Conservation (phyloP, 345 rosid species). For the Lenwebbia sp. region DNA sequence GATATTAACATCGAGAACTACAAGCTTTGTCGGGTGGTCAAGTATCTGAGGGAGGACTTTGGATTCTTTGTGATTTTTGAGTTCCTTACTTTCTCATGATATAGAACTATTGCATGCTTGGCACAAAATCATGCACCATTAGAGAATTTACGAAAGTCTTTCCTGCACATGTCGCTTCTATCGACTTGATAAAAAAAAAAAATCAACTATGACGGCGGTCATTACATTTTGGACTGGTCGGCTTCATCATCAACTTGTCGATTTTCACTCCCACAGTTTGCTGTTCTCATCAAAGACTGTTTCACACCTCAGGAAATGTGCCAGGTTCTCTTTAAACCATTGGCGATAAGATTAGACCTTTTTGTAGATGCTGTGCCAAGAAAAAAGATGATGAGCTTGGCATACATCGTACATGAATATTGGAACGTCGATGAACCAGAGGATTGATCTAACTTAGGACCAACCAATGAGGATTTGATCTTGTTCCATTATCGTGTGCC, state of each 20-base stretch:
- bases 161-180: neutral
- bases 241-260: neutral
- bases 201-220: too few species aligned
- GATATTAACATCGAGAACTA: neutral
- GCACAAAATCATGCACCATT: neutral
- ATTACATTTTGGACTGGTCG: neutral
- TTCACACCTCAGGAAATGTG: neutral
- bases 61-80: neutral
- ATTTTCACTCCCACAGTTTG: neutral
- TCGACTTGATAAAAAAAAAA: neutral
- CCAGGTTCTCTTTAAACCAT: neutral
- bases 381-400: neutral
- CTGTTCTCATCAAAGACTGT: neutral
- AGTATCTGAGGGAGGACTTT: neutral
- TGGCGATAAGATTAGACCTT: neutral
- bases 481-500: neutral
- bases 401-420: neutral
- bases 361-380: neutral
- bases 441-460: neutral
- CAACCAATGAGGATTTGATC: neutral
- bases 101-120: neutral
- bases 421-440: neutral
- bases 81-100: neutral
- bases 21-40: neutral
- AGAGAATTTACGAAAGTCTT: neutral